Percentiles rank a stretch among this genome's conserved stretches.
phyloP scores from a whole-genome alignment of 805 yeast genomes.

The Lipomyces yamadae region DNA sequence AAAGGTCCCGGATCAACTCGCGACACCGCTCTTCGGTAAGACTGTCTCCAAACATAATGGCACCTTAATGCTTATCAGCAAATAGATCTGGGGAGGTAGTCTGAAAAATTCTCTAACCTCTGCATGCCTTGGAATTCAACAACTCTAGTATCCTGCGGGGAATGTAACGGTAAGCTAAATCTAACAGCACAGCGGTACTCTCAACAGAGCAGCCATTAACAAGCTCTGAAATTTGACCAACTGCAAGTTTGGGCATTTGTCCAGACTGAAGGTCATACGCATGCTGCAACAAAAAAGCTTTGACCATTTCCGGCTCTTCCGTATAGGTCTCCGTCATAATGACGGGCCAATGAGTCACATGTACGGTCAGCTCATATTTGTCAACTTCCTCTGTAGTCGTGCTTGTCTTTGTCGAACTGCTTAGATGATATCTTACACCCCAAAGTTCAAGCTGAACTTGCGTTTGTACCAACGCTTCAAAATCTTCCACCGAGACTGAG shows the following conservation, averaged over 20 bases:
- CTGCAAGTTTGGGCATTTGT: not conserved
- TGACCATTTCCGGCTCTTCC: conserved; percentile 18
- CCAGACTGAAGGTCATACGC: conserved; percentile 21
- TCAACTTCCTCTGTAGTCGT: conserved; percentile 5
- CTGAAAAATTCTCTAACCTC: conserved; percentile 21
- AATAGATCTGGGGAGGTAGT: conserved; percentile 48
- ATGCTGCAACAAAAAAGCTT: conserved; percentile 18
- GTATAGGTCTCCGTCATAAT: conserved; percentile 47
- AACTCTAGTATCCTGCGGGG: conserved; percentile 51
- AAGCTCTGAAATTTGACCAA: not conserved
- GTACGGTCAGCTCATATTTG: conserved; percentile 23
- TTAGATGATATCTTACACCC: conserved; percentile 51
- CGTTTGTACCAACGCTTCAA: conserved; percentile 25
- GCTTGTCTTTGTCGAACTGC: not conserved
- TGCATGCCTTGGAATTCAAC: conserved; percentile 50
- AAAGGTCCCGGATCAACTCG: conserved; percentile 51
- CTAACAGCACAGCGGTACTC: not conserved
- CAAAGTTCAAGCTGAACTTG: conserved; percentile 43
- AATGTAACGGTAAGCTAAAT: conserved; percentile 10
- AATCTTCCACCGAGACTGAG: conserved; percentile 45
- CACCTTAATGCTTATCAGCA: conserved; percentile 54
- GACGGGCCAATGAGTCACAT: conserved; percentile 53
- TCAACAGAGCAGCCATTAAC: not conserved
- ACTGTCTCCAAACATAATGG: conserved; percentile 72
- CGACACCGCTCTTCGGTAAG: conserved; percentile 54